Base-by-base conservation (phyloP, 495 filamentous ascomycete species). In the Aspergillus olivimuriae region DNA sequence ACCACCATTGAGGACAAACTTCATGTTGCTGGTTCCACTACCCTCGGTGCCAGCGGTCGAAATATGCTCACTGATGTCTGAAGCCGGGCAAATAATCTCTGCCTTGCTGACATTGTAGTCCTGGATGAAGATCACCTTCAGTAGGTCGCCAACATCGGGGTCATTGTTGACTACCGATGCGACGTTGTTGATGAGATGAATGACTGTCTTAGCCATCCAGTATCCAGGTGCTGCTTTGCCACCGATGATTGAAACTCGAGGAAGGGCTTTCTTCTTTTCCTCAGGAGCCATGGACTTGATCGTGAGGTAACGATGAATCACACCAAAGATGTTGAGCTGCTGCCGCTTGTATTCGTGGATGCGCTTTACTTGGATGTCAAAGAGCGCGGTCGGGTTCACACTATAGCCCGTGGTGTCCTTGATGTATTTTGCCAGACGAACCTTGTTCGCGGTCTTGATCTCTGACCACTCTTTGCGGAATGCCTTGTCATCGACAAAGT, bases 41-140 rank as follows among this genome's bases (percentile, higher is more conserved):
- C 74, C 79, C 42, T 98, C 92, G 2, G 92, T 98, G 20, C 92
- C 92, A 14, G 92, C 92, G 23, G 92, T 98, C 2, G 92, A 98
- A 63, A 98, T 98, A 61, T 98, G 92, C 72, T 98, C 92, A 65
- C 88, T 95, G 57, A 98, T 82, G 58, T 98, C 92, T 12, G 87
- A 94, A 9, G 92, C 92, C 5, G 92, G 92, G 40, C 81, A 78
- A 51, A 98, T 95, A 49, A 97, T 87, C 68, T 98, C 92, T 12
- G 92, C 94, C 72, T 97, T 97, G 78, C 88, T 94, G 54, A 98
- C 92, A 50, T 98, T 98, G 77, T 98, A 98, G 70, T 98, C 92
- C 59, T 92, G 88, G 34, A 98, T 64, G 69, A 96, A 98, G 56
- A 98, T 78, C 38, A 98, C 94, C 75, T 98, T 98, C 55, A 98